Percentiles rank a stretch among this genome's conserved stretches.
Conservation (phyloP, 371 early-diverging fungal genomes). For the Lichtheimia ornata region DNA sequence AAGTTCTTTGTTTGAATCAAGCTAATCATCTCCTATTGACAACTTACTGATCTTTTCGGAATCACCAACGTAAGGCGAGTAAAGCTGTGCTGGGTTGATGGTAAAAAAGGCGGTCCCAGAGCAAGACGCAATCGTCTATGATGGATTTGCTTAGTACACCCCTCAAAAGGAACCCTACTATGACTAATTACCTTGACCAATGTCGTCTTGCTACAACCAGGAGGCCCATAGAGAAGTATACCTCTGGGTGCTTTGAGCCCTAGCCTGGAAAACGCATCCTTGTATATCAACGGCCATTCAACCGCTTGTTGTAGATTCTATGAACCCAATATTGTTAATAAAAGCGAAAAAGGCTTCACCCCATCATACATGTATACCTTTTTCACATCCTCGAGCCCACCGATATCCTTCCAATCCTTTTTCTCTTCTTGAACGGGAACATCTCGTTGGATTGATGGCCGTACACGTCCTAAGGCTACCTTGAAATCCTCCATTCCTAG, state of each 20-base stretch:
- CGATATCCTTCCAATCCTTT: slow-evolving; percentile 87
- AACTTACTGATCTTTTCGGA: slow-evolving; percentile 76
- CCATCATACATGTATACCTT: slow-evolving; percentile 36
- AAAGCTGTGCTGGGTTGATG: slow-evolving; percentile 89
- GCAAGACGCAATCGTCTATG: slow-evolving; percentile 73
- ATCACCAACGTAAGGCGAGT: slow-evolving; percentile 93
- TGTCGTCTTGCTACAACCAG: slow-evolving; percentile 98
- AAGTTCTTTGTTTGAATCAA: neutral
- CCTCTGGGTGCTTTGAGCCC: slow-evolving; percentile 88
- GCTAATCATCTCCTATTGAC: neutral
- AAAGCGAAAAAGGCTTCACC: neutral
- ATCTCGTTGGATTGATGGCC: slow-evolving; percentile 69
- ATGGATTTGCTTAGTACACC: neutral
- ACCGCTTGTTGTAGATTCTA: slow-evolving; percentile 87
- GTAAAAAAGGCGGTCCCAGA: slow-evolving; percentile 83
- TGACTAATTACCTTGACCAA: slow-evolving; percentile 78
- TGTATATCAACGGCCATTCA: slow-evolving; percentile 91
- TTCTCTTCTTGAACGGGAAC: slow-evolving; percentile 62
- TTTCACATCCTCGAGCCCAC: slow-evolving; percentile 94
- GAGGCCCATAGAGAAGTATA: slow-evolving; percentile 95
- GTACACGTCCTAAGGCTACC: slow-evolving; percentile 62
- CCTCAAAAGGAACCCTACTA: too few species aligned
- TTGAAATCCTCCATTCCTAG: slow-evolving; percentile 61
- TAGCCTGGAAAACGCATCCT: slow-evolving; percentile 71
- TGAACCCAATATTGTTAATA: slow-evolving; percentile 1